Conservation (phyloP, 2,329 filamentous ascomycete species). For the Scedosporium minutisporum region DNA sequence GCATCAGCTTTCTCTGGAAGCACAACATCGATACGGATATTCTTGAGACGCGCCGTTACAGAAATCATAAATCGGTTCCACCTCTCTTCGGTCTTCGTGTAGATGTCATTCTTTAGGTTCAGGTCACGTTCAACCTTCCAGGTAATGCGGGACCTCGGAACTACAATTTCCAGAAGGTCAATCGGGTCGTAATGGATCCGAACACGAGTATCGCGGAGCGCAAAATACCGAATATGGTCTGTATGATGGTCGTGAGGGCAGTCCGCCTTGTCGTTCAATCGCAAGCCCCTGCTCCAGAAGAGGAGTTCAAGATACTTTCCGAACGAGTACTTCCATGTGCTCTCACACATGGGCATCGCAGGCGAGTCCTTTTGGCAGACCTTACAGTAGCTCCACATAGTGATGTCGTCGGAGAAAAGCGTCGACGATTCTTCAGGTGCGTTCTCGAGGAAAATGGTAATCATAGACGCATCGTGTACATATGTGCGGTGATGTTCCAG, state of each 20-base stretch:
- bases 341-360: slow-evolving; percentile 82
- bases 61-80: slow-evolving; percentile 82
- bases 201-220: slow-evolving; percentile 73
- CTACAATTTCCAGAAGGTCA: slow-evolving; percentile 86
- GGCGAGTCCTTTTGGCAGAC: slow-evolving; percentile 84
- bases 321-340: slow-evolving; percentile 96
- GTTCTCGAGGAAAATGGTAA: slow-evolving; percentile 77
- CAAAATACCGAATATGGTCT: slow-evolving; percentile 89
- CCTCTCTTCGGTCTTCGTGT: slow-evolving; percentile 67
- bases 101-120: slow-evolving; percentile 86
- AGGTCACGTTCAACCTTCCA: slow-evolving; percentile 98
- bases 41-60: slow-evolving; percentile 71
- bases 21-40: slow-evolving; percentile 86
- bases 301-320: slow-evolving; percentile 96
- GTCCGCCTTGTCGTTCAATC: slow-evolving; percentile 55
- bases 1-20: slow-evolving; percentile 76
- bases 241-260: slow-evolving; percentile 89
- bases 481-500: slow-evolving; percentile 91
- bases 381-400: slow-evolving; percentile 98
- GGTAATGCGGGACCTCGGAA: slow-evolving; percentile 79
- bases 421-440: slow-evolving; percentile 32
- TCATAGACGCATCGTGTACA: slow-evolving; percentile 88
- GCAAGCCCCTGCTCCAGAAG: slow-evolving; percentile 85
- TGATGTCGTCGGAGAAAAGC: slow-evolving; percentile 55
- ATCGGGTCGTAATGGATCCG: slow-evolving; percentile 89